Base-by-base conservation (phyloP, 257 asterid species). In the Solanum chilense region DNA sequence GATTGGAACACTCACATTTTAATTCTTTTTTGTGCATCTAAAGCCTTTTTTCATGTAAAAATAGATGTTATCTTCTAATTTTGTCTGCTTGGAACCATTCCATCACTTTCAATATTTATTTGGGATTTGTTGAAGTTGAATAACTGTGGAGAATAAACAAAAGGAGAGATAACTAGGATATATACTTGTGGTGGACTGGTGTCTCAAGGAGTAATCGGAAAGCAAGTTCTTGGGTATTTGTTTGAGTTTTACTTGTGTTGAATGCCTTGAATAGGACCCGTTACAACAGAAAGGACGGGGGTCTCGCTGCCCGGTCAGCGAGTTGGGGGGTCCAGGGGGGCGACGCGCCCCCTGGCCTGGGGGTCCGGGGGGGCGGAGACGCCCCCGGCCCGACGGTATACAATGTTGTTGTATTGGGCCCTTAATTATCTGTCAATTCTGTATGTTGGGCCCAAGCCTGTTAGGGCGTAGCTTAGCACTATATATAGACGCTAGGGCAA, bases 1-100 rank as follows among this genome's bases (percentile, higher is more conserved):
- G 93, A 86, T 91, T 71, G 73, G 29, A n/a, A 62, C 37, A 73
- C 80, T 45, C 29, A 29, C n/a, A n/a, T 81, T 49, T 49, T 18
- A 27, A 11, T 49, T 29, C 69, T 18, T 81, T 80, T 41, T 81
- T 31, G 68, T 81, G 68, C 44, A 18, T 31, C 31, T 7, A 29
- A 49, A 10, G 85, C 85, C 69, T 49, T 39, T 81, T 27, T 29
- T 49, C 44, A 81, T 81, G 85, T 47, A 81, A 52, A 16, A 41
- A 52, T 49, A 81, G 44, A 81, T 9, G 69, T 81, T 81, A 47
- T 81, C 29, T 49, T 81, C 85, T 49, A 12, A 29, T 12, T 81
- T 8, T 15, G 21, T 78, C 41, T 78, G 4, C 85, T 49, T 81
- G 20, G 11, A 10, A 18, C 68, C 66, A 47, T 80, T 78, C 68